phyloP scores from a whole-genome alignment of 1,284 basidiomycete genomes.

The Boletus semigastroideus region DNA sequence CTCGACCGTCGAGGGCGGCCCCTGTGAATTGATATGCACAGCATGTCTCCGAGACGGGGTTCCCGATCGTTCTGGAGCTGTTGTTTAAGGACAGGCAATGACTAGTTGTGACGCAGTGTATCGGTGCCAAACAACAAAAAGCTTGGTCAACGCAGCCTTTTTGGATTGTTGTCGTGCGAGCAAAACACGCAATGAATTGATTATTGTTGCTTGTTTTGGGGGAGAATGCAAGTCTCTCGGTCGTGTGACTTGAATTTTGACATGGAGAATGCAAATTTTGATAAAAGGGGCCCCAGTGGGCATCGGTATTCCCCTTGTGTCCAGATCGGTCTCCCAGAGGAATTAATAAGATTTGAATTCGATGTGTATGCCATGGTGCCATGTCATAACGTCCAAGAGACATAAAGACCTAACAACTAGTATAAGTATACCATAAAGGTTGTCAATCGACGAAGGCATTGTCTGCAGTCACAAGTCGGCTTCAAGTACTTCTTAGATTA shows the following conservation, averaged over 20 bases:
- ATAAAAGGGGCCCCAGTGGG: no score
- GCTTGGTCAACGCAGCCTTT: neutral
- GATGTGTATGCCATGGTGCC: neutral
- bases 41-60: neutral
- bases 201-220: neutral
- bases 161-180: neutral
- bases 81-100: neutral
- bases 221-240: neutral
- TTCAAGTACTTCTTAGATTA: neutral
- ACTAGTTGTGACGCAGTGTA: neutral
- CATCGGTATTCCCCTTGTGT: neutral
- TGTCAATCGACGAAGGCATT: neutral
- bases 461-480: neutral
- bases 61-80: neutral
- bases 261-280: neutral
- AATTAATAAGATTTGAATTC: neutral
- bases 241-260: conserved; percentile 6
- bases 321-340: neutral
- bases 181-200: neutral
- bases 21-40: neutral
- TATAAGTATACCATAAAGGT: conserved; percentile 1
- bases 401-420: neutral
- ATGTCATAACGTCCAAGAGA: neutral
- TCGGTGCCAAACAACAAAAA: neutral
- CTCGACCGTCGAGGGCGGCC: conserved; percentile 9